phyloP scores from a whole-genome alignment of 495 filamentous ascomycete species.

The Cladorrhinum samala region DNA sequence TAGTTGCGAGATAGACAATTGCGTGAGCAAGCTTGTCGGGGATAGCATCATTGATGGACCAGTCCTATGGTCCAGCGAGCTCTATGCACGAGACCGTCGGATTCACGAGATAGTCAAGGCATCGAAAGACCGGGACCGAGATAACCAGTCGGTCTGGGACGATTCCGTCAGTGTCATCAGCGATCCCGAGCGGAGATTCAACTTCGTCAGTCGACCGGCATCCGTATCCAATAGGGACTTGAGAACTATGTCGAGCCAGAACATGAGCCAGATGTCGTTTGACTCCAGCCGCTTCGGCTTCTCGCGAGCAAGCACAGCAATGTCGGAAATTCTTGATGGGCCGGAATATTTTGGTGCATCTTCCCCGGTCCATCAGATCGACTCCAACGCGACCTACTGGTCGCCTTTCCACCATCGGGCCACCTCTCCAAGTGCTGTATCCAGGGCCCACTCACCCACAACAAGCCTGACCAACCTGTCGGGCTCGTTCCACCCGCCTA shows the following conservation, averaged over 20 bases:
- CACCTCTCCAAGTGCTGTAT: slow-evolving; percentile 54
- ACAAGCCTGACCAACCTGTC: slow-evolving; percentile 47
- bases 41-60: slow-evolving; percentile 82
- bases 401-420: slow-evolving; percentile 67
- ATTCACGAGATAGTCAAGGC: slow-evolving; percentile 61
- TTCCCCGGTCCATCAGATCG: slow-evolving; percentile 66
- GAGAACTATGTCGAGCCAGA: slow-evolving; percentile 49
- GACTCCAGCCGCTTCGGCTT: slow-evolving; percentile 56
- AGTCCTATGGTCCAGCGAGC: slow-evolving; percentile 85
- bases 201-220: slow-evolving; percentile 28
- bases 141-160: slow-evolving; percentile 40
- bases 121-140: slow-evolving; percentile 30
- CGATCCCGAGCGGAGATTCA: slow-evolving; percentile 40
- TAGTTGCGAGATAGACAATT: slow-evolving; percentile 82
- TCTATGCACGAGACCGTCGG: slow-evolving; percentile 74
- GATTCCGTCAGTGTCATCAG: slow-evolving; percentile 52
- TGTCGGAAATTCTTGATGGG: slow-evolving; percentile 61
- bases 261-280: slow-evolving; percentile 59
- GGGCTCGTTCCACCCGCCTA: slow-evolving; percentile 37
- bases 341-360: slow-evolving; percentile 62
- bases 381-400: slow-evolving; percentile 81
- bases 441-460: slow-evolving; percentile 49
- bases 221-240: slow-evolving; percentile 39
- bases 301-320: slow-evolving; percentile 47
- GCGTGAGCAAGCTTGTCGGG: slow-evolving; percentile 79